phyloP scores from a whole-genome alignment of 2,329 filamentous ascomycete genomes.

The Furcasterigmium sp. region DNA sequence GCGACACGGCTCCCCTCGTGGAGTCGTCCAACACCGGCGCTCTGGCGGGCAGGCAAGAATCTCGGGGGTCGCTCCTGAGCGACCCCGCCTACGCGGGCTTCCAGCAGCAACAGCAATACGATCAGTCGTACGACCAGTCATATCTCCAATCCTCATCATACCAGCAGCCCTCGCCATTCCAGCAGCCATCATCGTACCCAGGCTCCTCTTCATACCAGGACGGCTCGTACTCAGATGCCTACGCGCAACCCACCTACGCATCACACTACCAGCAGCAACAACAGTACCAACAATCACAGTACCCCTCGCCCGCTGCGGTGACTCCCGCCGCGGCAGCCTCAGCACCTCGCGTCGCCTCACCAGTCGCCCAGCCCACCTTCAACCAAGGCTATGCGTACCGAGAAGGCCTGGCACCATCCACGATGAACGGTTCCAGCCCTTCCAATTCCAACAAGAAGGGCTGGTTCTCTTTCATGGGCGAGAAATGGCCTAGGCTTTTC shows the following conservation, averaged over 20 bases:
- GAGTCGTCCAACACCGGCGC: conserved; percentile 13
- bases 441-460: conserved; percentile 11
- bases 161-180: conserved; percentile 11
- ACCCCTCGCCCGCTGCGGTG: neutral
- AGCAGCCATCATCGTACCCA: conserved; percentile 8
- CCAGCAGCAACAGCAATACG: conserved; percentile 18
- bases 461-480: conserved; percentile 68
- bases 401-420: conserved; percentile 28
- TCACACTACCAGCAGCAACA: conserved; percentile 5
- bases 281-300: neutral
- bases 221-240: conserved; percentile 14
- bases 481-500: conserved; percentile 85
- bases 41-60: conserved; percentile 35
- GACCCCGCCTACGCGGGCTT: conserved; percentile 27
- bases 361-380: conserved; percentile 20
- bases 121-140: conserved; percentile 15
- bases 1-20: conserved; percentile 22
- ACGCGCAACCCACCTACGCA: conserved; percentile 19
- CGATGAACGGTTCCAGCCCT: conserved; percentile 16
- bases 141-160: conserved; percentile 7
- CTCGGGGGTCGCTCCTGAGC: conserved; percentile 32
- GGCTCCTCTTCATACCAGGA: conserved; percentile 8
- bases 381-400: conserved; percentile 24
- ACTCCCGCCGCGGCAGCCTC: conserved; percentile 8
- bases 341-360: conserved; percentile 18